phyloP scores from a whole-genome alignment of 2,329 filamentous ascomycete species.

The Colletotrichum sansevieriae region DNA sequence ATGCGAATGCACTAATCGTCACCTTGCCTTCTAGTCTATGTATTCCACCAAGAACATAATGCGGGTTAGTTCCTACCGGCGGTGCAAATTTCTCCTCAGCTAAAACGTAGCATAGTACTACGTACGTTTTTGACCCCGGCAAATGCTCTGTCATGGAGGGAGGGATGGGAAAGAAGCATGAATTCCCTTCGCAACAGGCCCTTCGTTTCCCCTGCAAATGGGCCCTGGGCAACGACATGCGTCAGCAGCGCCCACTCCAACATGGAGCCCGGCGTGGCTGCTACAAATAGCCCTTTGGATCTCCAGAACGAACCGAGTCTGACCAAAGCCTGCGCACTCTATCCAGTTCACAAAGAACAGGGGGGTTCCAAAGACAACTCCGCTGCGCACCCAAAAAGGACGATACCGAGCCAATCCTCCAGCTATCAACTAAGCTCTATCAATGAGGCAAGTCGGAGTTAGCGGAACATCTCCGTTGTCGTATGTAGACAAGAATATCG shows the following conservation, averaged over 20 bases:
- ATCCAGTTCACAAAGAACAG: constrained; percentile 7
- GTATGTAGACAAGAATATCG: background rate
- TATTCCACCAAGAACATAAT: too few species aligned
- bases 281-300: constrained; percentile 13
- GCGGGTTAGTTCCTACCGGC: too few species aligned
- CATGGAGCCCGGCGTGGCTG: constrained; percentile 10
- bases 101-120: constrained; percentile 1
- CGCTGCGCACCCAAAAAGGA: constrained; percentile 18
- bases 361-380: background rate
- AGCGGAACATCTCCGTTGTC: background rate
- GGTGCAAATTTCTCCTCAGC: constrained; percentile 15
- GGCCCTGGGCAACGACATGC: constrained; percentile 7
- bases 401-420: constrained; percentile 26
- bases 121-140: background rate
- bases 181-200: background rate
- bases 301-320: constrained; percentile 6
- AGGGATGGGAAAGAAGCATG: constrained; percentile 10
- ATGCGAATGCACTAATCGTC: too few species aligned
- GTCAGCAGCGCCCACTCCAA: constrained; percentile 25
- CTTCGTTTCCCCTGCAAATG: constrained; percentile 4
- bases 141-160: background rate
- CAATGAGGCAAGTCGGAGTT: background rate
- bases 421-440: constrained; percentile 5
- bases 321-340: background rate
- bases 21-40: too few species aligned